Evolutionary conservation across 176 grass and related monocot species (phyloP).

Genomic region (Paspalum vaginatum): DNA sequence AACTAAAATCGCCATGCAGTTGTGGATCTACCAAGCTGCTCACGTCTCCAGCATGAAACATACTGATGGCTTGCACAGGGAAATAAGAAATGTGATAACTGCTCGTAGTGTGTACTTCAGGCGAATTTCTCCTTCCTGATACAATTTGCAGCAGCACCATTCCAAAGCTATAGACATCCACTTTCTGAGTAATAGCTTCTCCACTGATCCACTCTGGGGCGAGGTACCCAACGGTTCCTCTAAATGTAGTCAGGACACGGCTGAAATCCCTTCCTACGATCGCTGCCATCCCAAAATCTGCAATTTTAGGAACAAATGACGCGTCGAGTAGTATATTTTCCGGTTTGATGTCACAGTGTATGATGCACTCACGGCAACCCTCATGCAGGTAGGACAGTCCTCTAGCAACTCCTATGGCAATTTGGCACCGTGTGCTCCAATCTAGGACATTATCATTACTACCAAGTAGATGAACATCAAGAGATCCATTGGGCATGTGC

Average conservation of each 20-base stretch:
- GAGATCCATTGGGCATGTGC: neutral
- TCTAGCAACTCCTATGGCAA: constrained; percentile 53
- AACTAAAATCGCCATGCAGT: neutral
- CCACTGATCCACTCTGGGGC: constrained; percentile 65
- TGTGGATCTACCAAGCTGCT: neutral
- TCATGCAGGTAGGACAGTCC: constrained; percentile 63
- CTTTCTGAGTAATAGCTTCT: constrained; percentile 47
- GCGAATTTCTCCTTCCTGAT: constrained; percentile 43
- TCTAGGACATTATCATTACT: neutral
- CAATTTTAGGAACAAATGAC: constrained; percentile 57
- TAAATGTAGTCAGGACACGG: constrained; percentile 55
- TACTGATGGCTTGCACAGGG: constrained; percentile 37
- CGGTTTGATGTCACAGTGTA: constrained; percentile 74
- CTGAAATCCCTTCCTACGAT: constrained; percentile 65
- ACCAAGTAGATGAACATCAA: neutral
- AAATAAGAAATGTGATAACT: constrained; percentile 1
- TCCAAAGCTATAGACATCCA: constrained; percentile 65
- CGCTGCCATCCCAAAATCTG: constrained; percentile 75
- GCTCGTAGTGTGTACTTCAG: neutral
- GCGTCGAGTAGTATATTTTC: constrained; percentile 53
- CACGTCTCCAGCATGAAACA: neutral
- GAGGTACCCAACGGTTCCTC: constrained; percentile 70
- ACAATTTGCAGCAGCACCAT: constrained; percentile 64
- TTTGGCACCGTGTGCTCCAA: constrained; percentile 48
- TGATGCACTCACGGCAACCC: constrained; percentile 60